Base-by-base conservation (phyloP, 371 early-diverging fungal species). In the Syncephalastrum contaminatum region DNA sequence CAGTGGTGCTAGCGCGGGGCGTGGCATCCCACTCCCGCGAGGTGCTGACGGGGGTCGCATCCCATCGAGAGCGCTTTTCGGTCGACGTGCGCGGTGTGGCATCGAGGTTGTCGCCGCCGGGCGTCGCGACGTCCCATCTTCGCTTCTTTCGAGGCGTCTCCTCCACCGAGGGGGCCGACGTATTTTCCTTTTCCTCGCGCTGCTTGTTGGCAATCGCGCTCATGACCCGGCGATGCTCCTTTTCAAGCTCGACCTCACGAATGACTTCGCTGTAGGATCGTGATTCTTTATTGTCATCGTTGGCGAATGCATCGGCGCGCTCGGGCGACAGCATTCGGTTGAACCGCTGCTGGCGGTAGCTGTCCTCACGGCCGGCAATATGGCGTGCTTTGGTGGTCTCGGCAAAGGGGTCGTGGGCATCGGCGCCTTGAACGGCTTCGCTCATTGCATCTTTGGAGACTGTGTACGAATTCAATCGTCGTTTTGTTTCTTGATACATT, bases 111-210 rank as follows among this genome's bases (percentile, higher is more conserved):
- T 45, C 66, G 47, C 71, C 77, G 7, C 68, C 86, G 0, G 94
- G 87, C n/a, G 89, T 89, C 12, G 85, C 86, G 4, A 88, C 85
- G 63, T 95, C 95, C 95, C 95, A 95, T 59, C 93, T 80, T 63
- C 94, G 76, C 64, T 91, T 91, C 58, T 82, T 79, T 52, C 66
- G 67, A 45, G 74, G 56, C 49, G 76, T 67, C 18, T 76, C 70
- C 16, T 68, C 61, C 19, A 73, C 64, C 51, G 54, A 63, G n/a
- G 56, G 51, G 15, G 52, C 36, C 12, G 36, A 30, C 10, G 5
- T 30, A 10, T 30, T 30, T 40, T 21, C 57, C 53, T 6, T 65
- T 43, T 70, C 75, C 62, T 87, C 87, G 59, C 81, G 86, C 53
- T 82, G 80, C 66, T 81, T 86, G 71, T 93, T 91, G 24, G 84